These are phyloP conservation scores for Xylariaceae sp. DNA, from an alignment of 2,329 filamentous ascomycete species.

Conservation along the genomic window DNA sequence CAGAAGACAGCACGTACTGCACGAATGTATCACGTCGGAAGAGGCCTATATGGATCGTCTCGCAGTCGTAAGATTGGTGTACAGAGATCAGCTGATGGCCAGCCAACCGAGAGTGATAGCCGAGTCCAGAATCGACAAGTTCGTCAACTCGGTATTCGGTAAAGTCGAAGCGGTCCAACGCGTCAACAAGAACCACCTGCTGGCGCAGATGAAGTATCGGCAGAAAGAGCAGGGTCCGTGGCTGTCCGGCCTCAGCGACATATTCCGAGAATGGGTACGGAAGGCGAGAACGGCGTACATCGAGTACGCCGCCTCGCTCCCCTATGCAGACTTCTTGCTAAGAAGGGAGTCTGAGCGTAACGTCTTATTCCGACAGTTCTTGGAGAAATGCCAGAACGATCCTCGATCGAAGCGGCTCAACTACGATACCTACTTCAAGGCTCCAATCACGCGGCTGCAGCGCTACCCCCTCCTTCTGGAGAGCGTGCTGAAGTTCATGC, in stretches of 20 bases:
- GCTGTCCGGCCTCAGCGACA: constrained; percentile 89
- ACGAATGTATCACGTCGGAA: constrained; percentile 92
- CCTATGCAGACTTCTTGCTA: constrained; percentile 75
- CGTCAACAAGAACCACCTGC: constrained; percentile 86
- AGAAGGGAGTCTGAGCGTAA: constrained; percentile 82
- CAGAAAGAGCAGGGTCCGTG: constrained; percentile 96
- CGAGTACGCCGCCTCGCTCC: constrained; percentile 85
- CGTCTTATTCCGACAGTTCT: constrained; percentile 76
- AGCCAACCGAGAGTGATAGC: constrained; percentile 76
- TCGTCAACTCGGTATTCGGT: constrained; percentile 81
- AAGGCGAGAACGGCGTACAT: constrained; percentile 87
- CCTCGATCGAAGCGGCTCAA: constrained; percentile 76
- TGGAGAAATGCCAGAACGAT: constrained; percentile 74
- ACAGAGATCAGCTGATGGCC: constrained; percentile 70
- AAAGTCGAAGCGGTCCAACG: constrained; percentile 82
- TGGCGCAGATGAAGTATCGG: constrained; percentile 92
- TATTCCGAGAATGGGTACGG: constrained; percentile 96
- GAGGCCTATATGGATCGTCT: constrained; percentile 87
- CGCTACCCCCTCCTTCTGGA: constrained; percentile 79
- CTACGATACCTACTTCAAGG: constrained; percentile 92
- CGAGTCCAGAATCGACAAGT: constrained; percentile 70
- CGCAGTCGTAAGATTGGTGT: constrained; percentile 77
- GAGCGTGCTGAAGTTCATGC: constrained; percentile 79
- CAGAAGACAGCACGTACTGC: constrained; percentile 86
- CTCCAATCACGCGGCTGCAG: constrained; percentile 87